phyloP scores from a whole-genome alignment of 2,329 filamentous ascomycete species.

The Bipolaris cookei region DNA sequence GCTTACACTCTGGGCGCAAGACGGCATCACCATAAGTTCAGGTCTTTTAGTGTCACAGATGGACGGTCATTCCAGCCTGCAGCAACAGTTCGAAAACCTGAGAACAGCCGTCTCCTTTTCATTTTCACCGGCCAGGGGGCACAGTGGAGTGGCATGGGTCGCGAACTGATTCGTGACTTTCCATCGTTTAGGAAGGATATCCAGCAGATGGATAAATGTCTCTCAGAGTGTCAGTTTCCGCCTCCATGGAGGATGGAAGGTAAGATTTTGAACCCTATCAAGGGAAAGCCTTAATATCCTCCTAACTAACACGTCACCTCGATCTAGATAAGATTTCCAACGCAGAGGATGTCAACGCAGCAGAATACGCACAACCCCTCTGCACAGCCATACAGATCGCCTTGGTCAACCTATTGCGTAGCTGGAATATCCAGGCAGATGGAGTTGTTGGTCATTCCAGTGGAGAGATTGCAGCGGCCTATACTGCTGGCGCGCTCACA shows the following conservation, averaged over 20 bases:
- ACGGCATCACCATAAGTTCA: too few relatives aligned
- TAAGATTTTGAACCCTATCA: not conserved
- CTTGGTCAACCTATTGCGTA: conserved; percentile 5
- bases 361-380: not conserved
- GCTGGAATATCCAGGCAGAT: conserved; percentile 18
- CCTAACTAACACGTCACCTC: too few relatives aligned
- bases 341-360: not conserved
- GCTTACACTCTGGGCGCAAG: too few relatives aligned
- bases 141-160: conserved; percentile 52
- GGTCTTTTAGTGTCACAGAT: too few relatives aligned
- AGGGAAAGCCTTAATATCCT: not conserved
- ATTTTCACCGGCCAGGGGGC: conserved; percentile 55
- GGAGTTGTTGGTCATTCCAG: conserved; percentile 29
- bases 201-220: not conserved
- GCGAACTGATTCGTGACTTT: conserved; percentile 34
- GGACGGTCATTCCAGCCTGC: not conserved
- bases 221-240: too few relatives aligned
- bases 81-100: conserved; percentile 15
- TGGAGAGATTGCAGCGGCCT: conserved; percentile 36
- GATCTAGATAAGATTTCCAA: not conserved
- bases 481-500: conserved; percentile 18
- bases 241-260: too few relatives aligned
- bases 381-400: not conserved
- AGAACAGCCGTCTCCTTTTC: not conserved
- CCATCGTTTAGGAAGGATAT: too few relatives aligned